Evolutionary conservation across 1,139 yeast species (phyloP), one percentile per base, ranked within the genome.

Genomic region (Yamadazyma trypodendri): DNA sequence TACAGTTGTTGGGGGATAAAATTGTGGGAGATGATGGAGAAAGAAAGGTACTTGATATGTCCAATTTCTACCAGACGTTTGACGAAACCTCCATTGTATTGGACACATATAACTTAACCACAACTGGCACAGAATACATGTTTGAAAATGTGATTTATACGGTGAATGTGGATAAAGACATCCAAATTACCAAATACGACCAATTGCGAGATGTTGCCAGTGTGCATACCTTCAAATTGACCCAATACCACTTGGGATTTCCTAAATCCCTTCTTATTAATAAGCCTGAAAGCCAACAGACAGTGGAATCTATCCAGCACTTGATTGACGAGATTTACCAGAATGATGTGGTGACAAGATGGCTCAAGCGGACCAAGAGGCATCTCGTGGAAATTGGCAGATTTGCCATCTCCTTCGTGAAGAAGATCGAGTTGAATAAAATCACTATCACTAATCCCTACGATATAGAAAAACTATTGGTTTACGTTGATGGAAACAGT

Each of bases 311-410:
- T 33, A 63, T 56, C 9, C 61, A 63, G 34, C 61, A 60, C 36
- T 47, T 66, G 28, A 55, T 64, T 25, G 63, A 65, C 25, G 66
- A 65, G 29, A 47, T 56, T 7, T 50, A 53, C 9, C 46, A 56
- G 24, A 48, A 54, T 15, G 54, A 58, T 20, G 44, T 63, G 7
- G 32, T 64, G 9, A 31, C 49, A 4, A 55, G 64, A 23, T 64
- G 68, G 67, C 21, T 61, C 7, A 51, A 50, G 28, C 54, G 75
- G 48, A 44, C 55, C 16, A 46, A 48, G 31, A 57, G 71, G 40
- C 76, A 70, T 41, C 56, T 67, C 46, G 40, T 52, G 10, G 70
- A 65, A 35, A 48, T 70, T 17, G 73, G 73, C 1, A 53, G 44
- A 35, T 61, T 51, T 32, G 39, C 55, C 4, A 45, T 54, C 1